Conservation (phyloP, 2,329 filamentous ascomycete genomes). For the Aureobasidium musti region DNA sequence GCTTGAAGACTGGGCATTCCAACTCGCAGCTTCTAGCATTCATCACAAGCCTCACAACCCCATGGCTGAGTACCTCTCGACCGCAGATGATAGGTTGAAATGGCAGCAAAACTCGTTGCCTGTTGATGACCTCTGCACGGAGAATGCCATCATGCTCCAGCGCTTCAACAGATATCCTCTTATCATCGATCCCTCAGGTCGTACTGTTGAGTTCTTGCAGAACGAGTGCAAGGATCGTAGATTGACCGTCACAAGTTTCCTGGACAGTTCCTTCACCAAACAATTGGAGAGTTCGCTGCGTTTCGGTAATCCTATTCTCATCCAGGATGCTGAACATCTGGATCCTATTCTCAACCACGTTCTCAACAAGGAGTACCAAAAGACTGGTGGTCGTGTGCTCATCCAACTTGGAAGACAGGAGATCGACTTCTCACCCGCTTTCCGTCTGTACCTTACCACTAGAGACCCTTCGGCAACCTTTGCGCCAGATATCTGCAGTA, state of each 20-base stretch:
- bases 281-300: slow-evolving; percentile 94
- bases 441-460: slow-evolving; percentile 93
- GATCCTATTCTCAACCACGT: slow-evolving; percentile 98
- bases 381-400: slow-evolving; percentile 93
- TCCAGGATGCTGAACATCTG: slow-evolving; percentile 95
- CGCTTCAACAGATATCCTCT: slow-evolving; percentile 98
- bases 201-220: slow-evolving; percentile 91
- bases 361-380: slow-evolving; percentile 99
- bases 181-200: slow-evolving; percentile 95
- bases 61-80: slow-evolving; percentile 93
- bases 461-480: slow-evolving; percentile 95
- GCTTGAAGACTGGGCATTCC: slow-evolving; percentile 96
- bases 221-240: slow-evolving; percentile 92
- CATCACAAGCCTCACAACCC: slow-evolving; percentile 92
- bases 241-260: slow-evolving; percentile 94
- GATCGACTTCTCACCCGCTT: slow-evolving; percentile 97
- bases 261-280: slow-evolving; percentile 97
- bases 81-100: slow-evolving; percentile 86
- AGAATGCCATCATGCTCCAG: slow-evolving; percentile 96
- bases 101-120: slow-evolving; percentile 95
- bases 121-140: slow-evolving; percentile 95
- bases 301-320: slow-evolving; percentile 97
- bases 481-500: slow-evolving; percentile 93
- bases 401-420: slow-evolving; percentile 99
- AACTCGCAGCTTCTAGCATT: slow-evolving; percentile 90